phyloP scores from a whole-genome alignment of 2,329 filamentous ascomycete genomes.

The Penicillium brasilianum region DNA sequence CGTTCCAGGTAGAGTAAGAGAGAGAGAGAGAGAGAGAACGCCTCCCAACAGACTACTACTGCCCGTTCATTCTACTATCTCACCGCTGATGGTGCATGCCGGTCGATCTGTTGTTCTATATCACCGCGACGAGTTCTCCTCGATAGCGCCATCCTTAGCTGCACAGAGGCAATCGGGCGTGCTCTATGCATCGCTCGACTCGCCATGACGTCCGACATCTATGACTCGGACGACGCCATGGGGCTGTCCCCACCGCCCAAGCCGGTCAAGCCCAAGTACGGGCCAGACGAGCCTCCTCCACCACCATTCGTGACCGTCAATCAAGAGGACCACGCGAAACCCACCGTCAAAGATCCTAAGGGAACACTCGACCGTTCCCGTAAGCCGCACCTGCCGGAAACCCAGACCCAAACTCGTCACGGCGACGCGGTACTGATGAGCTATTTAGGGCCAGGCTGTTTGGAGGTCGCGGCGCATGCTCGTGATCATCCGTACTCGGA shows the following conservation, averaged over 20 bases:
- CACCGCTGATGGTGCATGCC: not conserved
- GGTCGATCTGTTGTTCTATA: slow-evolving; percentile 1
- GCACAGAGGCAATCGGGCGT: not conserved
- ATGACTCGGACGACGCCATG: slow-evolving; percentile 48
- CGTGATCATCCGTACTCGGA: slow-evolving; percentile 56
- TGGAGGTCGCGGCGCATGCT: slow-evolving; percentile 67
- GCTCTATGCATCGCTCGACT: slow-evolving; percentile 19
- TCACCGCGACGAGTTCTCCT: not conserved
- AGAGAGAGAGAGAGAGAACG: too few species aligned
- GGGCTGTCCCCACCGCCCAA: slow-evolving; percentile 46
- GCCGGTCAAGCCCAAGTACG: slow-evolving; percentile 38
- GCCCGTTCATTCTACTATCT: not conserved
- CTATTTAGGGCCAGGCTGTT: slow-evolving; percentile 67
- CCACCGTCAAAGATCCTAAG: slow-evolving; percentile 31
- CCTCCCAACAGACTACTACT: not conserved
- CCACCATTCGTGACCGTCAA: slow-evolving; percentile 38
- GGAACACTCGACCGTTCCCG: slow-evolving; percentile 42
- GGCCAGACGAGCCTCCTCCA: slow-evolving; percentile 37
- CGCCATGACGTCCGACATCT: slow-evolving; percentile 45
- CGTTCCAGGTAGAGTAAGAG: too few species aligned
- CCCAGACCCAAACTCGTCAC: slow-evolving; percentile 59
- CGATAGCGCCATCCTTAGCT: not conserved
- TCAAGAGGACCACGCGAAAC: slow-evolving; percentile 26
- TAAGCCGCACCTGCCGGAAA: slow-evolving; percentile 40
- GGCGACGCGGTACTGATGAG: slow-evolving; percentile 65